phyloP scores from a whole-genome alignment of 768 basidiomycete species.

The Lentinula sp. region DNA sequence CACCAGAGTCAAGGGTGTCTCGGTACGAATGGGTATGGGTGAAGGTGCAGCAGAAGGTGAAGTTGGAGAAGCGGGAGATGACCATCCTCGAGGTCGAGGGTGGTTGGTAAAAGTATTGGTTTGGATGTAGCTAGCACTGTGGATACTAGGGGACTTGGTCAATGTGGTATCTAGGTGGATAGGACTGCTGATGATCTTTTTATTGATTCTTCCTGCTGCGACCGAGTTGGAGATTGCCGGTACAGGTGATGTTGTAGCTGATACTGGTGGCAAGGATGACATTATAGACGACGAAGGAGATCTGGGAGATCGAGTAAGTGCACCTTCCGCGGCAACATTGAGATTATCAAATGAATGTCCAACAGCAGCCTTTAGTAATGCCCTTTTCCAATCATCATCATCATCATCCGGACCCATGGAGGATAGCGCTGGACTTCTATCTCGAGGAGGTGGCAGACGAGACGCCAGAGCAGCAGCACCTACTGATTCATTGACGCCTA shows the following conservation, averaged over 20 bases:
- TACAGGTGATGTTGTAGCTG: slow-evolving; percentile 13
- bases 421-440: slow-evolving; percentile 50
- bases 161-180: slow-evolving; percentile 23
- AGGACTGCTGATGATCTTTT: slow-evolving; percentile 37
- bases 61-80: slow-evolving; percentile 30
- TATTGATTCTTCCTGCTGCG: slow-evolving; percentile 21
- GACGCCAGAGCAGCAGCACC: slow-evolving; percentile 75
- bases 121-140: slow-evolving; percentile 11
- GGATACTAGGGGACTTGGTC: slow-evolving; percentile 17
- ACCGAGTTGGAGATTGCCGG: not conserved
- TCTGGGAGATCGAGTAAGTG: not conserved
- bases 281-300: slow-evolving; percentile 38
- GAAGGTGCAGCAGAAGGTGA: not conserved
- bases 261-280: slow-evolving; percentile 22
- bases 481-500: slow-evolving; percentile 70
- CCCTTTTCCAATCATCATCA: slow-evolving; percentile 72
- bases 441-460: slow-evolving; percentile 53
- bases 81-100: slow-evolving; percentile 12
- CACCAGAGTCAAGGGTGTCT: slow-evolving; percentile 55
- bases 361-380: slow-evolving; percentile 71
- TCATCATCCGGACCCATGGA: slow-evolving; percentile 32
- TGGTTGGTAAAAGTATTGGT: not conserved
- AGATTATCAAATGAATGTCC: slow-evolving; percentile 61
- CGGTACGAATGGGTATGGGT: slow-evolving; percentile 49
- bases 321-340: slow-evolving; percentile 1